Percentiles rank a stretch among this genome's conserved stretches.
These are phyloP conservation scores for Eleusine indica DNA, from an alignment of 176 grass and related monocot genomes.

Conservation along the genomic window DNA sequence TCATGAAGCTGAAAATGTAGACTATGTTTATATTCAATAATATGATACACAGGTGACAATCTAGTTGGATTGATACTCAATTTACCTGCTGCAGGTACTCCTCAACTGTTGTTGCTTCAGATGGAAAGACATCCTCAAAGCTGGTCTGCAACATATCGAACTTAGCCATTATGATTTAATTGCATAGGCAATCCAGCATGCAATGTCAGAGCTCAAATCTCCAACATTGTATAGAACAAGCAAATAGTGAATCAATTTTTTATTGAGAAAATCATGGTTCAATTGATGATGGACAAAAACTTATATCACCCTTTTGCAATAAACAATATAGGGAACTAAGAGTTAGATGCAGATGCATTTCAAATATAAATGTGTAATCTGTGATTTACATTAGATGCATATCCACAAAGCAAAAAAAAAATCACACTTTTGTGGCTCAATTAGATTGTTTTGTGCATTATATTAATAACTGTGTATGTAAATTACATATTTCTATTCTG, in stretches of 20 bases:
- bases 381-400: background rate
- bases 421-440: background rate
- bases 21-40: conserved; percentile 29
- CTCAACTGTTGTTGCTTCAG: conserved; percentile 86
- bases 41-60: conserved; percentile 29
- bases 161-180: conserved; percentile 20
- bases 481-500: conserved; percentile 1
- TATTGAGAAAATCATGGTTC: background rate
- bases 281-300: background rate
- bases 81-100: conserved; percentile 93
- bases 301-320: background rate
- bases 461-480: background rate
- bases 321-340: background rate
- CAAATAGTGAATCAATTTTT: conserved; percentile 11
- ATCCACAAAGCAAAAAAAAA: background rate
- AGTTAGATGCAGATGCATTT: background rate
- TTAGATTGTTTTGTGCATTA: background rate
- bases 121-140: conserved; percentile 97
- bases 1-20: conserved; percentile 82
- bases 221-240: conserved; percentile 6
- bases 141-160: conserved; percentile 63
- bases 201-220: conserved; percentile 9
- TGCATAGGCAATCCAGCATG: background rate
- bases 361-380: background rate
- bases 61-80: conserved; percentile 13